These are phyloP conservation scores for Collybiopsis confluens DNA, from an alignment of 768 basidiomycete genomes.

Conservation along the genomic window DNA sequence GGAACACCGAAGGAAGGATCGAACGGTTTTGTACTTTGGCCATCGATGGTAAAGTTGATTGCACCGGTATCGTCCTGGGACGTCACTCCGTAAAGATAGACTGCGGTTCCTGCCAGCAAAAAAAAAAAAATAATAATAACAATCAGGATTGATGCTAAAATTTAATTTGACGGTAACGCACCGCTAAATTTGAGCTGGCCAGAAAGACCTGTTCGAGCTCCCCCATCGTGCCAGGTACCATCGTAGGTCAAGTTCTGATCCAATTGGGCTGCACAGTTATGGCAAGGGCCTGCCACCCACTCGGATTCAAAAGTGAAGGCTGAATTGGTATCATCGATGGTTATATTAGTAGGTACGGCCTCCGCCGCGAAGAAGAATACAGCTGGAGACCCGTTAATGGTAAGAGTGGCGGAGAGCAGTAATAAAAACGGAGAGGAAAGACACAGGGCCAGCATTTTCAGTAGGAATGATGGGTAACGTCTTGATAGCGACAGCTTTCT, in stretches of 20 bases:
- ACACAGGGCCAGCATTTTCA: background rate
- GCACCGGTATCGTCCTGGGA: background rate
- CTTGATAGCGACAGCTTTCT: background rate
- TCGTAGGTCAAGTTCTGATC: background rate
- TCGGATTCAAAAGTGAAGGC: background rate
- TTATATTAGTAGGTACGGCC: background rate
- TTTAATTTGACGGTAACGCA: background rate
- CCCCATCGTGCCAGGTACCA: slow-evolving; percentile 5
- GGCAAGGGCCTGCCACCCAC: background rate
- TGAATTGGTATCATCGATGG: background rate
- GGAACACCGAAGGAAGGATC: background rate
- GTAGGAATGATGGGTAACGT: background rate
- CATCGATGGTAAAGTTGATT: slow-evolving; percentile 1
- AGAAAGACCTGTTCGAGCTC: background rate
- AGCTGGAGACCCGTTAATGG: too few relatives aligned
- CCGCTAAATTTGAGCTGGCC: background rate
- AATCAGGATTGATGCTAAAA: too few relatives aligned
- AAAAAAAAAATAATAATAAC: background rate
- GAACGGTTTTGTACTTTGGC: background rate
- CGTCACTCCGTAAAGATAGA: background rate
- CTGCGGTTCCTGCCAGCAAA: background rate
- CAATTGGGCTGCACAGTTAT: background rate
- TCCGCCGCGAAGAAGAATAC: background rate
- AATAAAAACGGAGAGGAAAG: background rate
- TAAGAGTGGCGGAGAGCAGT: background rate